Evolutionary conservation across 768 basidiomycete species (phyloP).

Genomic region (Russula griseocarnosa): DNA sequence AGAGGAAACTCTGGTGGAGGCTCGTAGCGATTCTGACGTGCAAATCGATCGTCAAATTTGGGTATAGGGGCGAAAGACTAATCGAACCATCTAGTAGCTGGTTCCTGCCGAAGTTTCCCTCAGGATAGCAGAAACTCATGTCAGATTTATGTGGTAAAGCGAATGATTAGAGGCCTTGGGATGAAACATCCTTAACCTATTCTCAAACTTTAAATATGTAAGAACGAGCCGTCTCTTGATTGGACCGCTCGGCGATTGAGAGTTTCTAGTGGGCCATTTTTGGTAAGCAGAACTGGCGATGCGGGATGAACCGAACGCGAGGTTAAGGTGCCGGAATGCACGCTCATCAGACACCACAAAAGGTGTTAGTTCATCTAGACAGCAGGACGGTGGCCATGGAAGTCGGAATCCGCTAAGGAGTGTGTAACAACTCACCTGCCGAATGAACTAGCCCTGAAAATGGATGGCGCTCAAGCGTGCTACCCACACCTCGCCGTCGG

Average conservation of each 20-base stretch:
- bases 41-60: slow-evolving; percentile 94
- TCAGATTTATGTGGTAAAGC: slow-evolving; percentile 64
- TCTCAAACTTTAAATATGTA: slow-evolving; percentile 68
- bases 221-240: slow-evolving; percentile 50
- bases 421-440: too few relatives aligned
- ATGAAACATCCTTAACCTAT: slow-evolving; percentile 77
- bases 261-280: slow-evolving; percentile 70
- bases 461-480: slow-evolving; percentile 85
- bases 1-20: slow-evolving; percentile 69
- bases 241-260: slow-evolving; percentile 54
- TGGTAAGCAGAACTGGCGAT: slow-evolving; percentile 71
- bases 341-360: slow-evolving; percentile 82
- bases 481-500: slow-evolving; percentile 78
- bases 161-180: slow-evolving; percentile 60
- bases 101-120: slow-evolving; percentile 90
- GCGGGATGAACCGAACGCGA: slow-evolving; percentile 66
- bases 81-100: slow-evolving; percentile 94
- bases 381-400: slow-evolving; percentile 49
- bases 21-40: slow-evolving; percentile 94
- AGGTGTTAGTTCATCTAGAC: slow-evolving; percentile 85
- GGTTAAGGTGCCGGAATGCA: slow-evolving; percentile 81
- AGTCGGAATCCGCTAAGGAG: too few relatives aligned
- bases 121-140: slow-evolving; percentile 63
- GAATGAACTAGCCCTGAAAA: slow-evolving; percentile 88
- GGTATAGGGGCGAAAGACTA: slow-evolving; percentile 96